Evolutionary conservation across 257 asterid genomes (phyloP).

Genomic region (Penstemon barbatus): DNA sequence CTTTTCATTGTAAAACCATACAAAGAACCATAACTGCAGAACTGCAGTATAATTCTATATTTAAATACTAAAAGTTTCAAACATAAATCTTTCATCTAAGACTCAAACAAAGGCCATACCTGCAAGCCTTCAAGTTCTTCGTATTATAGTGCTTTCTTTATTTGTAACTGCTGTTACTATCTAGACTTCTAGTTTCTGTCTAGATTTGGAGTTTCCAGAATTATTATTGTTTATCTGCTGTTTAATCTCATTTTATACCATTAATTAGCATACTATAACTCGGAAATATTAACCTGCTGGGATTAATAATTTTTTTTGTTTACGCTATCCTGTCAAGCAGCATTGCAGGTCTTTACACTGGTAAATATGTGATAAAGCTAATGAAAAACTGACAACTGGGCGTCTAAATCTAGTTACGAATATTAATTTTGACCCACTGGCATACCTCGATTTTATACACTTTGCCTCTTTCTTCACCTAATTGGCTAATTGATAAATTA

Average conservation of each 20-base stretch:
- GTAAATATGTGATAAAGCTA: background rate
- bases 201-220: too few relatives aligned
- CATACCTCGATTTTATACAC: background rate
- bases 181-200: too few relatives aligned
- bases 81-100: background rate
- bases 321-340: background rate
- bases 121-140: background rate
- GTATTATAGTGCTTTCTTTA: background rate
- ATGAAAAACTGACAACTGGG: conserved; percentile 1
- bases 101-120: background rate
- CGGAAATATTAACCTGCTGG: background rate
- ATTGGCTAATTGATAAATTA: conserved; percentile 10
- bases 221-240: too few relatives aligned
- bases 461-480: conserved; percentile 8
- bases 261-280: background rate
- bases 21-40: background rate
- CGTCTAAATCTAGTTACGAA: background rate
- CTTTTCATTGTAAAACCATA: background rate
- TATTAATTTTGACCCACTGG: background rate
- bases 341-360: background rate
- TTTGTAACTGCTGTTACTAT: background rate
- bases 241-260: too few relatives aligned
- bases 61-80: background rate
- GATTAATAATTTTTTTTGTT: background rate
- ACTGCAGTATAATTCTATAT: background rate